Base-by-base conservation (phyloP, 2,329 filamentous ascomycete species). In the Nemania serpens region DNA sequence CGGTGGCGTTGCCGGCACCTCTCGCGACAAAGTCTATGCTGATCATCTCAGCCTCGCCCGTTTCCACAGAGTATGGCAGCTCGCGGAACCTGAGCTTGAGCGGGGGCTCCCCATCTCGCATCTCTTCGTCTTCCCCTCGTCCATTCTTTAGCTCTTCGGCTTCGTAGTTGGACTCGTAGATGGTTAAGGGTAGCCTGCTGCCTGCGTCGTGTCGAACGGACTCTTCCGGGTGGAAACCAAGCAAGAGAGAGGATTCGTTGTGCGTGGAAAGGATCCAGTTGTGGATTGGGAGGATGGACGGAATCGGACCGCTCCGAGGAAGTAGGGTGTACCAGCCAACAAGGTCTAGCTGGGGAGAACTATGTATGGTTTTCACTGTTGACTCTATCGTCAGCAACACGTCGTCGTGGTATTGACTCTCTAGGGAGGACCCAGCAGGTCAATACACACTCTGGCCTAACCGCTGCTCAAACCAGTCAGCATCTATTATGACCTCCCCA, bases 11-110 rank as follows among this genome's bases (percentile, higher is more conserved):
- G 49, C 91, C 91, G 48, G 90, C 91, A 41, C 91, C 91, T 54
- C 89, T 88, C 0, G 94, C 93, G 18, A 99, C 90, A 67, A 93
- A 96, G 75, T 97, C 93, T 71, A 99, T 91, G 68, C 91, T 91
- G 67, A 99, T 98, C 93, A 97, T 97, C 76, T 99, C 95, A 1
- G 93, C 93, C 75, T 98, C 93, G 10, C 91, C 92, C 0, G 93
- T 97, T 77, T 98, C 95, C 1, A 98, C 88, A 0, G 89, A 89
- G 75, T 95, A 98, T 1, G 89, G 86, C 10, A 98, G 77, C 72
- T 96, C 90, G 61, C 89, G 86, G 76, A 98, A 98, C 70, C 86
- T 89, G 62, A 95, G 82, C 52, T 83, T 85, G 22, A 87, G 73
- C 2, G 79, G 75, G 1, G 79, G 74, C 36, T 86, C 76, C 73